Percentiles rank a stretch among this genome's conserved stretches.
phyloP scores from a whole-genome alignment of 176 grass and related monocot species.

The Carex pumila region DNA sequence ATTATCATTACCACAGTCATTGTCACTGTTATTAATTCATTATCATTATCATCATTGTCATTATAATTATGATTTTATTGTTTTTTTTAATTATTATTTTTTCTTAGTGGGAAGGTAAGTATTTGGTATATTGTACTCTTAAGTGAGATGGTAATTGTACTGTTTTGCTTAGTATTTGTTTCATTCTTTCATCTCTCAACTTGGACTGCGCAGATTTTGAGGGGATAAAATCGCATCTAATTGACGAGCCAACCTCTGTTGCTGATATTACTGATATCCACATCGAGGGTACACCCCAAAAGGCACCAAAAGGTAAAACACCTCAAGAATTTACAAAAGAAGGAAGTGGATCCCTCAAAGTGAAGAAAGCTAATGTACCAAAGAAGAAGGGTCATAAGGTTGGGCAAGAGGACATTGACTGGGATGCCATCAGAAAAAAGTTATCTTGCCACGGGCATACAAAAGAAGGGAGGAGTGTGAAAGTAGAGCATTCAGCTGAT shows the following conservation, averaged over 20 bases:
- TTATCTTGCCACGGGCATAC: constrained; percentile 8
- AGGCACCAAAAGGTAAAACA: constrained; percentile 21
- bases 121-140: background rate
- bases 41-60: background rate
- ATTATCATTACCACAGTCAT: background rate
- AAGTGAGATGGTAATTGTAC: background rate
- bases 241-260: constrained; percentile 8
- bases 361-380: constrained; percentile 21
- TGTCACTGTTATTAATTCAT: background rate
- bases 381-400: background rate
- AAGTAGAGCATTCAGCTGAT: constrained; percentile 61
- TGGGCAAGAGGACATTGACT: constrained; percentile 42
- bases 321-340: constrained; percentile 31
- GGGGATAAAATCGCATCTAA: background rate
- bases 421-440: constrained; percentile 60
- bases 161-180: background rate
- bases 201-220: constrained; percentile 3
- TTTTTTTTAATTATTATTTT: background rate
- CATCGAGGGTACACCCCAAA: constrained; percentile 28
- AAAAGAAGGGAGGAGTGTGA: constrained; percentile 43
- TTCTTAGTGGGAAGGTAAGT: background rate
- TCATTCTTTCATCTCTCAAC: background rate
- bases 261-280: constrained; percentile 23
- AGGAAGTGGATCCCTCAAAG: constrained; percentile 27
- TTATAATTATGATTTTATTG: background rate